A percentile compares a stretch with the other conserved stretches of the same genome.
Conservation (phyloP, 495 filamentous ascomycete species). For the Aspergillus avenaceus region DNA sequence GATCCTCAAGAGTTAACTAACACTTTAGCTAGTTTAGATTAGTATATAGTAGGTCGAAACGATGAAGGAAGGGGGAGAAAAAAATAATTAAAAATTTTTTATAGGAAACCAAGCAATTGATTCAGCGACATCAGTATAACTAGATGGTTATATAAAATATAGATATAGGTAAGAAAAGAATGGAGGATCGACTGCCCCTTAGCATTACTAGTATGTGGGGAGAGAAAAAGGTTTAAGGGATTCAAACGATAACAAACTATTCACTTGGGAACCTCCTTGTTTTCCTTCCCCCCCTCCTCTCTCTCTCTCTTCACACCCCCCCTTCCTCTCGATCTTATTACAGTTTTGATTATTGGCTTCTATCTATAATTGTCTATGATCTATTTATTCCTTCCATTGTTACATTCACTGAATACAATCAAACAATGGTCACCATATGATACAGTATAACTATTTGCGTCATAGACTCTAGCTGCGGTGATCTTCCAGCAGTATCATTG, state of each 20-base stretch:
- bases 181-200: slow-evolving; percentile 15
- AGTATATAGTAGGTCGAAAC: not conserved
- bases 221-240: not conserved
- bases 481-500: slow-evolving; percentile 19
- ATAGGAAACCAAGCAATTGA: not conserved
- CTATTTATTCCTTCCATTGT: not conserved
- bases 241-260: not conserved
- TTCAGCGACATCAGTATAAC: not conserved
- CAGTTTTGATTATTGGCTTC: too few species aligned
- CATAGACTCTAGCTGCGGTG: slow-evolving; percentile 33
- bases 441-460: slow-evolving; percentile 17
- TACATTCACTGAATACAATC: not conserved
- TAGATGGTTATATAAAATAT: not conserved
- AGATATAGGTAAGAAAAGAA: slow-evolving; percentile 2
- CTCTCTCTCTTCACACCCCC: not conserved
- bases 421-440: too few species aligned
- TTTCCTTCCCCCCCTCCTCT: slow-evolving; percentile 4
- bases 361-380: not conserved
- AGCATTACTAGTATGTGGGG: too few species aligned
- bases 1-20: too few species aligned
- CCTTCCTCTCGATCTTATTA: not conserved
- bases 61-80: not conserved
- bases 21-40: too few species aligned
- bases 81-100: too few species aligned
- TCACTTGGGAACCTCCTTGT: not conserved